Conservation (phyloP, 345 rosid genomes). For the Durio zibethinus region DNA sequence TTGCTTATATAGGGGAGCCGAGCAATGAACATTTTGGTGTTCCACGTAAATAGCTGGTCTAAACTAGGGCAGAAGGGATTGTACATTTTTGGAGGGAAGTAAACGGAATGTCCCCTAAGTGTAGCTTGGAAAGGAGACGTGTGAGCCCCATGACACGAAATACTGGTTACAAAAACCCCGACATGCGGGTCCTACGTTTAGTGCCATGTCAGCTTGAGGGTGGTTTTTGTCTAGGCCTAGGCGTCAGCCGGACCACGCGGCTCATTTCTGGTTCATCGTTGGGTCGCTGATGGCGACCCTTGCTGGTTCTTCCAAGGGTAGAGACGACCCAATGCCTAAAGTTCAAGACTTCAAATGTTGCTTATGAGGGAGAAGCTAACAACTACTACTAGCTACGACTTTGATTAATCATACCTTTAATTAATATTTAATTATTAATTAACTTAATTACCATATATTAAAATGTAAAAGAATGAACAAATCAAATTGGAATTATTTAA, state of each 20-base stretch:
- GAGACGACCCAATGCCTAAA: neutral
- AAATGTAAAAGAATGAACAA: neutral
- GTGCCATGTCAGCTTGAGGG: constrained; percentile 41
- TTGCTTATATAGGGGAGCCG: constrained; percentile 27
- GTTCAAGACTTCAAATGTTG: neutral
- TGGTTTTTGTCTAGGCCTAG: constrained; percentile 15
- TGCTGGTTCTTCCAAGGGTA: constrained; percentile 27
- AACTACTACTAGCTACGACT: neutral
- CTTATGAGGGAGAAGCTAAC: neutral
- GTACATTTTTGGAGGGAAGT: constrained; percentile 12
- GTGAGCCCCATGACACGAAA: constrained; percentile 39
- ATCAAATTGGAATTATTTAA: neutral
- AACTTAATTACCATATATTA: neutral
- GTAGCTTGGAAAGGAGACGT: constrained; percentile 30
- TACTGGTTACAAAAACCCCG: constrained; percentile 6
- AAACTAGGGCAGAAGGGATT: neutral
- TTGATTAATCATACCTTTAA: constrained; percentile 5
- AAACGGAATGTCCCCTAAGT: constrained; percentile 22
- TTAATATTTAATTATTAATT: neutral
- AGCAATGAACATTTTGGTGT: neutral
- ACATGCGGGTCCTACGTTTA: constrained; percentile 48
- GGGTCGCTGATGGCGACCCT: constrained; percentile 30
- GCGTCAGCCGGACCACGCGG: constrained; percentile 46
- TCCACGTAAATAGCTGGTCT: neutral
- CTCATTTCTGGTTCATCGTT: constrained; percentile 28